Percentiles rank a stretch among this genome's conserved stretches.
Conservation (phyloP, 768 basidiomycete genomes). For the Boletus sp. region DNA sequence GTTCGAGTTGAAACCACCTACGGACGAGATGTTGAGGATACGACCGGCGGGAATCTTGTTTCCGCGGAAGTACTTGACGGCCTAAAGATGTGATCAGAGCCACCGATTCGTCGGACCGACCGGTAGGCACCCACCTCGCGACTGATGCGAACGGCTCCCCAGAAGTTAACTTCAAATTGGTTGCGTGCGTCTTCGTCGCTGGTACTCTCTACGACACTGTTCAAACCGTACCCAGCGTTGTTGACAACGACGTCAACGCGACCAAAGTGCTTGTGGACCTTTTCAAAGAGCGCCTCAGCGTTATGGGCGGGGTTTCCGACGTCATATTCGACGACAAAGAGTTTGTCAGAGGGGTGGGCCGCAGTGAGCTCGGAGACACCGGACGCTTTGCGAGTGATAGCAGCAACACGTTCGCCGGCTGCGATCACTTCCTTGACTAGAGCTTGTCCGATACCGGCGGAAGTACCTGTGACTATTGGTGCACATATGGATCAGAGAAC, state of each 20-base stretch:
- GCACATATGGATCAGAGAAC: background rate
- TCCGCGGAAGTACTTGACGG: conserved; percentile 32
- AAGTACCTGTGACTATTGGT: conserved; percentile 40
- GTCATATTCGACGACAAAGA: conserved; percentile 32
- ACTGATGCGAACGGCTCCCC: conserved; percentile 28
- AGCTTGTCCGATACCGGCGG: conserved; percentile 38
- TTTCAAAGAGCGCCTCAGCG: conserved; percentile 19
- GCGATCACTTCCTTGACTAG: conserved; percentile 28
- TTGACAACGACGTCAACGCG: conserved; percentile 35
- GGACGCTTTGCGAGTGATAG: conserved; percentile 26
- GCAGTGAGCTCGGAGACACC: conserved; percentile 16
- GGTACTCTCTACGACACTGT: conserved; percentile 27
- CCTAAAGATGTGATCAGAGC: conserved; percentile 7
- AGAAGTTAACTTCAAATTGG: conserved; percentile 35
- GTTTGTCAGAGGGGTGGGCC: conserved; percentile 16
- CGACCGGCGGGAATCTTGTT: conserved; percentile 24
- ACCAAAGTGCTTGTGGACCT: conserved; percentile 25
- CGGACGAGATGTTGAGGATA: conserved; percentile 23
- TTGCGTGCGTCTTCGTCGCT: conserved; percentile 25
- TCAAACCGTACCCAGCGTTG: conserved; percentile 30
- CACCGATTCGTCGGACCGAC: background rate
- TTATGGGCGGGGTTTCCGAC: conserved; percentile 25
- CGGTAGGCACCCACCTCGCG: conserved; percentile 14
- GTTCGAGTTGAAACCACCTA: conserved; percentile 15
- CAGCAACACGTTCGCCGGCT: conserved; percentile 29